phyloP scores from a whole-genome alignment of 345 rosid species.

The Heritiera littoralis region DNA sequence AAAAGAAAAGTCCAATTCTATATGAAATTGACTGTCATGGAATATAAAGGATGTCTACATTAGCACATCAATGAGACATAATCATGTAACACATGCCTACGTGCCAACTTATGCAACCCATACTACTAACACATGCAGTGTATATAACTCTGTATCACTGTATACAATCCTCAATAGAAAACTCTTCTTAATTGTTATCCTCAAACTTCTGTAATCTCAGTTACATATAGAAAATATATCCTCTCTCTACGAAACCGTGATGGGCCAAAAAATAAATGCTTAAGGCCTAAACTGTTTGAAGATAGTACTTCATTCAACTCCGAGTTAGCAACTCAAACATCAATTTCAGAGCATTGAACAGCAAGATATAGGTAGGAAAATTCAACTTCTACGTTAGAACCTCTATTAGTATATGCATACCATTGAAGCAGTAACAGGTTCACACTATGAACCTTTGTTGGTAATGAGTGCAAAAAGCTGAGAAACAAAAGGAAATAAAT shows the following conservation, averaged over 20 bases:
- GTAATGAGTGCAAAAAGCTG: background rate
- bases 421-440: background rate
- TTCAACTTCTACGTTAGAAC: background rate
- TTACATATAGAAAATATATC: background rate
- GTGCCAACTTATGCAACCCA: background rate
- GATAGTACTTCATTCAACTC: conserved; percentile 7
- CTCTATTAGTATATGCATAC: background rate
- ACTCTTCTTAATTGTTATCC: background rate
- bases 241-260: background rate
- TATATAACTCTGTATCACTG: background rate
- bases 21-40: background rate
- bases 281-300: background rate
- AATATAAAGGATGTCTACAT: background rate
- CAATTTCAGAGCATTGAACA: conserved; percentile 13
- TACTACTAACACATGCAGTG: background rate
- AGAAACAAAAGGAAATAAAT: background rate
- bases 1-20: conserved; percentile 1
- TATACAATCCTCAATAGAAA: background rate
- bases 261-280: background rate
- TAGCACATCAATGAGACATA: background rate
- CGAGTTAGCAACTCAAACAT: background rate
- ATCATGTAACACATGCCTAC: background rate
- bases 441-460: background rate
- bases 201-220: background rate
- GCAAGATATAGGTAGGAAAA: background rate